phyloP scores from a whole-genome alignment of 1,139 yeast genomes.

The Geotrichum macrosporum region DNA sequence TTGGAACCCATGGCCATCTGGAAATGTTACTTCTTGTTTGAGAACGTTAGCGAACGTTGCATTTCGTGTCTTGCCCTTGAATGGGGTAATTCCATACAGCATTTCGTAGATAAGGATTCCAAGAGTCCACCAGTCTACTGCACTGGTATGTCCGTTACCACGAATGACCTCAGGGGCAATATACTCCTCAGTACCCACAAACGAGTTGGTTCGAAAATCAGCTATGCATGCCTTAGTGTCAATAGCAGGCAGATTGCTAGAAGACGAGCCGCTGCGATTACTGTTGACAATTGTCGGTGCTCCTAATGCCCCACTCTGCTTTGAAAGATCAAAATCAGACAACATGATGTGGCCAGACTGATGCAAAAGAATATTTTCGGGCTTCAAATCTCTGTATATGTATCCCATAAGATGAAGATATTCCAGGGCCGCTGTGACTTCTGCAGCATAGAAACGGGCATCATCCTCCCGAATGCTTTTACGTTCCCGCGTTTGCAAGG shows the following conservation, averaged over 20 bases:
- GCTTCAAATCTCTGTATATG: constrained; percentile 90
- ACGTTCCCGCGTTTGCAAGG: constrained; percentile 83
- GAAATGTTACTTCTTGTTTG: constrained; percentile 76
- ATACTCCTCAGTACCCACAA: constrained; percentile 97
- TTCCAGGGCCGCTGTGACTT: constrained; percentile 94
- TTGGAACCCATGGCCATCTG: constrained; percentile 43
- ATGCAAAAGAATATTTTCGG: constrained; percentile 88
- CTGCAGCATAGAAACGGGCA: constrained; percentile 93
- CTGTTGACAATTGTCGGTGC: constrained; percentile 43
- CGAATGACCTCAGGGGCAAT: constrained; percentile 97
- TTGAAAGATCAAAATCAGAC: constrained; percentile 91
- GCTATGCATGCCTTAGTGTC: constrained; percentile 95
- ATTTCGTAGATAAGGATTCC: constrained; percentile 90
- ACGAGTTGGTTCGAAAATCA: constrained; percentile 92
- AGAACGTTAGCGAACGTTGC: constrained; percentile 83
- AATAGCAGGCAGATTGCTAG: constrained; percentile 42
- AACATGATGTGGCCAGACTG: constrained; percentile 98
- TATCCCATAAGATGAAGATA: constrained; percentile 95
- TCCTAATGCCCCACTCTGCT: constrained; percentile 70
- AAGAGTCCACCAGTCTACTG: constrained; percentile 99
- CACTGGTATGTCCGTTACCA: constrained; percentile 95
- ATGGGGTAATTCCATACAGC: constrained; percentile 94
- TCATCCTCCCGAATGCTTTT: constrained; percentile 84
- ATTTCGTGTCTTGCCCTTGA: constrained; percentile 84
- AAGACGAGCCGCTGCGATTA: constrained; percentile 33